Evolutionary conservation across 805 yeast genomes (phyloP).

Genomic region (Huiozyma naganishii): DNA sequence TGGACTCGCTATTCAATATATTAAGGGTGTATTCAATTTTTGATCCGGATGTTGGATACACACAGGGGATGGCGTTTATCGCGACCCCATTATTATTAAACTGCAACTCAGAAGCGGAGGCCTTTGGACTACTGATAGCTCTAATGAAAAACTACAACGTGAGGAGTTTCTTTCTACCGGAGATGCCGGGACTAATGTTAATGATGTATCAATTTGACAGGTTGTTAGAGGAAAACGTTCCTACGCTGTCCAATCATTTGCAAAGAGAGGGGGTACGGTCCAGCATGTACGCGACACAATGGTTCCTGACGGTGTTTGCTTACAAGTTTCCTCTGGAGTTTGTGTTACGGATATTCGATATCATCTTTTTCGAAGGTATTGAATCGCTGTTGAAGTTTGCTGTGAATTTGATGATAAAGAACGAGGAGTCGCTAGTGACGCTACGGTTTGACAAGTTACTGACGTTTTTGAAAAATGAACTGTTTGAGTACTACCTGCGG

Average conservation of each 20-base stretch:
- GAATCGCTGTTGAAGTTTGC: conserved; percentile 82
- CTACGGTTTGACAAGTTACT: conserved; percentile 69
- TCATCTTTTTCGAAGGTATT: conserved; percentile 81
- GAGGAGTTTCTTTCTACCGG: conserved; percentile 68
- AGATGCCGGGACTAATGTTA: conserved; percentile 87
- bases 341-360: conserved; percentile 79
- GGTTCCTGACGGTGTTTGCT: conserved; percentile 93
- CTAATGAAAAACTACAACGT: conserved; percentile 81
- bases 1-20: conserved; percentile 57
- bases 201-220: conserved; percentile 86
- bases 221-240: conserved; percentile 64
- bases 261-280: conserved; percentile 79
- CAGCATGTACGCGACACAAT: conserved; percentile 94
- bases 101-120: conserved; percentile 58
- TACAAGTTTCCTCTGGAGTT: conserved; percentile 87
- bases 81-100: conserved; percentile 76
- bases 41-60: conserved; percentile 92
- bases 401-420: conserved; percentile 63
- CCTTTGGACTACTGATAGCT: conserved; percentile 69
- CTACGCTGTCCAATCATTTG: conserved; percentile 64
- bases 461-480: conserved; percentile 64
- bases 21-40: conserved; percentile 75
- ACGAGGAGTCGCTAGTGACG: conserved; percentile 45
- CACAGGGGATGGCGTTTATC: conserved; percentile 96
- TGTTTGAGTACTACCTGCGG: conserved; percentile 60